phyloP scores from a whole-genome alignment of 2,329 filamentous ascomycete species.

The Periconia digitata region DNA sequence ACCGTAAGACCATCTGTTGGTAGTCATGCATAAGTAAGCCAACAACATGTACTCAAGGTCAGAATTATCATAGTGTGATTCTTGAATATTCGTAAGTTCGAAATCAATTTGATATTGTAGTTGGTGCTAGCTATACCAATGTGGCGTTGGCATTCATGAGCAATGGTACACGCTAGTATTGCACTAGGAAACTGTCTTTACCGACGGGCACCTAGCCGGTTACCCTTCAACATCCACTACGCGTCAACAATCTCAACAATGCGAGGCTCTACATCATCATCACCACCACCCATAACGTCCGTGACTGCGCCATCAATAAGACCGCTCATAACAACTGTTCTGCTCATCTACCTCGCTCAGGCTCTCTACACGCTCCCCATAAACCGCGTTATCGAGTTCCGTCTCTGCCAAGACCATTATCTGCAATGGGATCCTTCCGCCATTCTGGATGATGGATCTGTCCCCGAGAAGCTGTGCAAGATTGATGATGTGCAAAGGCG shows the following conservation, averaged over 20 bases:
- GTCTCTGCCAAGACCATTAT: slow-evolving; percentile 55
- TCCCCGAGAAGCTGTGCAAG: slow-evolving; percentile 59
- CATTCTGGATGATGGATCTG: slow-evolving; percentile 39
- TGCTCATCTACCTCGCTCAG: slow-evolving; percentile 35
- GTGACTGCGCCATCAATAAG: slow-evolving; percentile 19
- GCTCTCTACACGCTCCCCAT: slow-evolving; percentile 41
- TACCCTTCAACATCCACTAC: background rate
- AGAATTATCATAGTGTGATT: no score
- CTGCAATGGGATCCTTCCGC: slow-evolving; percentile 41
- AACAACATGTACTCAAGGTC: no score
- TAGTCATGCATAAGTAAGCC: no score
- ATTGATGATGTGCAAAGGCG: slow-evolving; percentile 53
- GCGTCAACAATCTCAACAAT: background rate
- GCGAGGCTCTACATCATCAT: slow-evolving; percentile 11
- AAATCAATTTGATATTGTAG: no score
- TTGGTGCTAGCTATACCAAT: no score
- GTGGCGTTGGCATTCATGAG: no score
- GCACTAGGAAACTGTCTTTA: no score
- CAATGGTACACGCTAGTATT: no score
- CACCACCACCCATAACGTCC: background rate
- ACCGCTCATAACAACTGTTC: slow-evolving; percentile 33
- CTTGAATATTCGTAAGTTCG: no score
- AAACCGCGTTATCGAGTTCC: slow-evolving; percentile 39
- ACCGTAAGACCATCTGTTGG: no score
- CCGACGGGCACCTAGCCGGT: no score